These are phyloP conservation scores for Heterobasidion occidentale DNA, from an alignment of 1,284 basidiomycete genomes.

Conservation along the genomic window DNA sequence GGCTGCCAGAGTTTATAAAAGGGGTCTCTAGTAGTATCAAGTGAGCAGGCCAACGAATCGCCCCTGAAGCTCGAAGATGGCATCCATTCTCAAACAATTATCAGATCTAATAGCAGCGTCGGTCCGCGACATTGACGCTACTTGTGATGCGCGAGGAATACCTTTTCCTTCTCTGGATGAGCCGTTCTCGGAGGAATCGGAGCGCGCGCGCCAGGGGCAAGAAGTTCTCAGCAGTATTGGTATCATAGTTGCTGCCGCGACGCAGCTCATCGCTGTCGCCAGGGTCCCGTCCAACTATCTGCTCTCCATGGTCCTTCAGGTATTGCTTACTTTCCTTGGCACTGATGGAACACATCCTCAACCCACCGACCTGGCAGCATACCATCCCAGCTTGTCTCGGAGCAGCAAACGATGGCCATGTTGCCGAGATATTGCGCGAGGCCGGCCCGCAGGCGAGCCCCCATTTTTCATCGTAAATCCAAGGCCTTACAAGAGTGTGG, in stretches of 20 bases:
- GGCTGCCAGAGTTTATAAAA: too few relatives aligned
- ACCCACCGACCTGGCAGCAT: background rate
- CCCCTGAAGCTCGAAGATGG: too few relatives aligned
- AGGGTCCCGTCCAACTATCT: background rate
- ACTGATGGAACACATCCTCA: background rate
- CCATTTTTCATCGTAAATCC: background rate
- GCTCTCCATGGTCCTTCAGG: background rate
- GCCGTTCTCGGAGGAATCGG: conserved; percentile 8
- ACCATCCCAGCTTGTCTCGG: background rate
- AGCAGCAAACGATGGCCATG: background rate
- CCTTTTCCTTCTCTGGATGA: conserved; percentile 9
- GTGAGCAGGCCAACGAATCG: too few relatives aligned
- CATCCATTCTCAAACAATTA: too few relatives aligned
- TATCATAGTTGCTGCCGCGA: background rate
- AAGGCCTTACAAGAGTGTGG: background rate
- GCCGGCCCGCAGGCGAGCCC: background rate
- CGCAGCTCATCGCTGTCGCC: background rate
- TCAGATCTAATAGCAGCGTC: too few relatives aligned
- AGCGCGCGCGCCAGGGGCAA: conserved; percentile 9
- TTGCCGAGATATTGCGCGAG: background rate
- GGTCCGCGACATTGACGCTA: too few relatives aligned
- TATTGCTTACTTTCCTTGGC: background rate
- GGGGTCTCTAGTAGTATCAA: too few relatives aligned
- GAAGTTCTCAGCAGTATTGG: conserved; percentile 1
- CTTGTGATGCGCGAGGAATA: too few relatives aligned